Evolutionary conservation across 768 basidiomycete genomes (phyloP), one percentile per base, ranked within the genome.

Genomic region (Leccinum uliginosum): DNA sequence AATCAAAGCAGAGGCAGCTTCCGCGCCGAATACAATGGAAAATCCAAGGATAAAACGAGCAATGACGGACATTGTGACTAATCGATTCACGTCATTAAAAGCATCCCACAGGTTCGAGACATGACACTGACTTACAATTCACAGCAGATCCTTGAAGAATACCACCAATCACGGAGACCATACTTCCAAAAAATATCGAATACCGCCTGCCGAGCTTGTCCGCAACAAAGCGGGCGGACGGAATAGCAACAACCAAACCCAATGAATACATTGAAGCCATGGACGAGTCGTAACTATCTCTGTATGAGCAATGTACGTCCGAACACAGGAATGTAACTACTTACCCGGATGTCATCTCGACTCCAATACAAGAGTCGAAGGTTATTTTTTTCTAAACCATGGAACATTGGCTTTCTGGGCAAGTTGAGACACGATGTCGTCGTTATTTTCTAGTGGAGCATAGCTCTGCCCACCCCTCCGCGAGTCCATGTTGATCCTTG

Each of bases 331-430:
- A 35, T 35, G 6, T 35, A 8, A 35, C 7, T 17, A 35, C 35
- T 17, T 35, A 40, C 38, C 38, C 38, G 5, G 38, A 40, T 19
- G 38, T 40, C 38, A 40, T 40, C 3, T 40, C n/a, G 38, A 40
- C 38, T 4, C n/a, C 9, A 11, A 40, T 19, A 19, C 38, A 40
- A 19, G 38, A 40, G n/a, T 19, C n/a, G 38, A 40, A 40, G 38
- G 38, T 40, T 85, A n/a, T n/a, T n/a, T n/a, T 61, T 86, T 87
- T 59, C 63, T 65, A 66, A 84, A 84, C 85, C 85, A 87, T 2
- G 9, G 10, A 19, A 19, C 38, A 3, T 40, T 19, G 2, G 10
- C n/a, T 19, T 19, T n/a, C 17, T 40, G n/a, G 9, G 38, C 38
- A n/a, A 40, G 38, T 6, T 10, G n/a, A 19, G 38, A 40, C 10